These are phyloP conservation scores for Eucalyptus melliodora DNA, from an alignment of 345 rosid genomes.

Conservation along the genomic window DNA sequence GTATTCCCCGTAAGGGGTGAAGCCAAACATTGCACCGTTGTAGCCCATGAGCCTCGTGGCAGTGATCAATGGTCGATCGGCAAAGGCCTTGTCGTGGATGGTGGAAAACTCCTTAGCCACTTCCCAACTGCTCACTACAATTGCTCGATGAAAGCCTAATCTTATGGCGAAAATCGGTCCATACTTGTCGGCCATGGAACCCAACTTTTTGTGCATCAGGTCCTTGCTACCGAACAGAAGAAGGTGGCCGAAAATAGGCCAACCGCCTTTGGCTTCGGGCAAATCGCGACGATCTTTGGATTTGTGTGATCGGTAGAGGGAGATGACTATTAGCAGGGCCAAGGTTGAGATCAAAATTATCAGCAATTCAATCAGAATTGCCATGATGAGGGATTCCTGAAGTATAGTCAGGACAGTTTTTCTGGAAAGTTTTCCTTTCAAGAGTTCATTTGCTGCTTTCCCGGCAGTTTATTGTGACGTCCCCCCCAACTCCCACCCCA, in stretches of 20 bases:
- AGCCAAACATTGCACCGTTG: constrained; percentile 21
- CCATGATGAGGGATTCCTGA: neutral
- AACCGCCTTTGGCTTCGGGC: constrained; percentile 14
- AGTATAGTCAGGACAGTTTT: neutral
- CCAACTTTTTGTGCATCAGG: constrained; percentile 1
- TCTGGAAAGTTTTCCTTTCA: neutral
- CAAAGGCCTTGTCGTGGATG: constrained; percentile 8
- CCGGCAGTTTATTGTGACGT: neutral
- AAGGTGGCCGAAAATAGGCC: constrained; percentile 29
- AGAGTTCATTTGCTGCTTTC: neutral
- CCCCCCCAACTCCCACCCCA: too few relatives aligned
- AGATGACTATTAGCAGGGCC: neutral
- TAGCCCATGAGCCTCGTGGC: constrained; percentile 18
- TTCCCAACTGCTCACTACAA: constrained; percentile 13
- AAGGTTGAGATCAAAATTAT: neutral
- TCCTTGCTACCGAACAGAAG: constrained; percentile 7
- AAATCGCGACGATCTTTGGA: neutral
- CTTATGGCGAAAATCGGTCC: constrained; percentile 15
- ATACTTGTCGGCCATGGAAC: constrained; percentile 15
- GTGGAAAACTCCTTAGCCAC: constrained; percentile 20
- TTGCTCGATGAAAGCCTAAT: constrained; percentile 4
- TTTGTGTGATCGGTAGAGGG: neutral
- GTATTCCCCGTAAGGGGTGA: constrained; percentile 20
- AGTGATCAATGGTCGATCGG: neutral
- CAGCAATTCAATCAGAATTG: neutral